Base-by-base conservation (phyloP, 495 filamentous ascomycete genomes). In the Lasiosphaeria ovina region DNA sequence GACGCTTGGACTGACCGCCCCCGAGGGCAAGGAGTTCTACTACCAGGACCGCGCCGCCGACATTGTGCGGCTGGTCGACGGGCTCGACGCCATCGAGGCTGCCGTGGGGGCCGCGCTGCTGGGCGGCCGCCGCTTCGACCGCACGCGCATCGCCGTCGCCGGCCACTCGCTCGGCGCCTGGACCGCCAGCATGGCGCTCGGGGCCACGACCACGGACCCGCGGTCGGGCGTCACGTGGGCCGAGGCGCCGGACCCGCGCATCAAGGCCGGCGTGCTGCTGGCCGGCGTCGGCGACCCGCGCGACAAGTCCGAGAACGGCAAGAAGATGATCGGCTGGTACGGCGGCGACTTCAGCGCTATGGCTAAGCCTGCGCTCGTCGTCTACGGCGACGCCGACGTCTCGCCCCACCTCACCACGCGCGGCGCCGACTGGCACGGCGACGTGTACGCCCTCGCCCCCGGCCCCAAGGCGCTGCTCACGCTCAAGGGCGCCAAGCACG, bases 141-240 rank as follows among this genome's bases (percentile, higher is more conserved):
- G 55, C 42, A 59, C 31, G n/a, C 66, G 71, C 5, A 62, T 80
- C 32, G 77, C 73, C 4, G 70, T 76, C 3, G 73, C 69, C 5
- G 78, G 78, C 1, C 77, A 79, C 59, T 79, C 76, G 1, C 63
- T 74, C 8, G 78, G 78, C 16, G 74, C 67, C 1, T 67, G 68
- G 31, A 75, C 77, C 0, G 73, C 70, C 1, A 63, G 58, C 36
- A 45, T 77, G 57, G 65, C 77, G 0, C 65, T 80, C 3, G 78
- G 78, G 11, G 72, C 73, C 0, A 61, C 51, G 17, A 73, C 71
- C 49, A 73, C 57, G 2, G 68, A 76, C 54, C 65, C 74, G 1
- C 73, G 63, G 42, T 58, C 66, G 34, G 65, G 69, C 9, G 12
- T 52, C 1, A 52, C 54, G 4, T 50, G 48, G 11, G 10, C 52